Evolutionary conservation across 2,329 filamentous ascomycete species (phyloP).

Genomic region (Teratosphaeria pseudoeucalypti): DNA sequence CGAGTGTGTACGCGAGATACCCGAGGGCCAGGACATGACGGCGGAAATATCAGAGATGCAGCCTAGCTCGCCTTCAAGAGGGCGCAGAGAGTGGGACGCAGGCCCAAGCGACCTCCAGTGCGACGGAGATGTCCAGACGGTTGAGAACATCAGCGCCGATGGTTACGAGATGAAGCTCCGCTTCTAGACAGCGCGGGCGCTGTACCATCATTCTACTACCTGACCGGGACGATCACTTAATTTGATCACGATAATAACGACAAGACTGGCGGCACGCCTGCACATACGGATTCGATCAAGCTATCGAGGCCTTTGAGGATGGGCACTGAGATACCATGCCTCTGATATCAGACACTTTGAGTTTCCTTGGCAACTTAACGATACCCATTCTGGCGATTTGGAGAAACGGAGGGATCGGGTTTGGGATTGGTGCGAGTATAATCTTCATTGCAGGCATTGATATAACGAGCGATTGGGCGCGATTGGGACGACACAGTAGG

Average conservation of each 20-base stretch:
- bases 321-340: conserved; percentile 10
- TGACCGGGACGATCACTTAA: conserved; percentile 7
- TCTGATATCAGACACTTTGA: conserved; percentile 15
- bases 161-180: conserved; percentile 41
- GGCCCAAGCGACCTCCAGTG: conserved; percentile 37
- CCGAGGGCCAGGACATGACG: conserved; percentile 84
- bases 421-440: neutral
- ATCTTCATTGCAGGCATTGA: neutral
- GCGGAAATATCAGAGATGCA: conserved; percentile 57
- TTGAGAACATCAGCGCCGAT: conserved; percentile 34
- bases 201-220: neutral
- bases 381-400: conserved; percentile 5
- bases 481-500: neutral
- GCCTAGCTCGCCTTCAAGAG: conserved; percentile 32
- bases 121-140: conserved; percentile 36
- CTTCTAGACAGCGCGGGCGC: conserved; percentile 26
- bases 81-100: conserved; percentile 41
- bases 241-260: conserved; percentile 11
- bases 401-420: neutral
- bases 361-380: conserved; percentile 1
- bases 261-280: conserved; percentile 4
- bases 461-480: neutral
- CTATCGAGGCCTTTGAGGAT: neutral
- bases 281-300: conserved; percentile 6
- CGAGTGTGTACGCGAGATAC: conserved; percentile 71